These are phyloP conservation scores for Russula earlei DNA, from an alignment of 768 basidiomycete species.

Conservation along the genomic window DNA sequence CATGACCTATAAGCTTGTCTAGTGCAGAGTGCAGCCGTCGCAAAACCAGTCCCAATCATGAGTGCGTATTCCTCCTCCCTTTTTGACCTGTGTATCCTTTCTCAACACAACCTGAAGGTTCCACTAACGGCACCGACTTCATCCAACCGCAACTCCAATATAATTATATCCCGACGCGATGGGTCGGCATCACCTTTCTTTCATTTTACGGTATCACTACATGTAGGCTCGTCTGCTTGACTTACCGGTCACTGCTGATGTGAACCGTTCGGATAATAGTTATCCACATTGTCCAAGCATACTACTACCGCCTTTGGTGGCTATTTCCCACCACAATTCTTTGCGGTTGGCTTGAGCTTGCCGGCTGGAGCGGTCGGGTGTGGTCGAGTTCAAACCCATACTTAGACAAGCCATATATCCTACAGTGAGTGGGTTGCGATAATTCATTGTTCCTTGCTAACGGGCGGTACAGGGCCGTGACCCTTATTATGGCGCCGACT, in stretches of 20 bases:
- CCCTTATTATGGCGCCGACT: conserved; percentile 15
- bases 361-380: conserved; percentile 13
- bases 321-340: conserved; percentile 16
- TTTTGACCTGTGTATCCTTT: background rate
- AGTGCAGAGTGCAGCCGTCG: background rate
- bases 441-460: background rate
- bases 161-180: conserved; percentile 31
- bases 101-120: background rate
- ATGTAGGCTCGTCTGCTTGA: conserved; percentile 17
- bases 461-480: background rate
- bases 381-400: conserved; percentile 15
- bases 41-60: background rate
- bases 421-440: conserved; percentile 11
- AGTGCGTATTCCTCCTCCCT: conserved; percentile 1
- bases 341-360: conserved; percentile 6
- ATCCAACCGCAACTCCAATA: conserved; percentile 15
- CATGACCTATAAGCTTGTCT: background rate
- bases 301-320: conserved; percentile 27
- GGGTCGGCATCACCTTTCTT: conserved; percentile 31
- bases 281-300: conserved; percentile 13
- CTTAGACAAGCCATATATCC: conserved; percentile 1
- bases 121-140: conserved; percentile 1
- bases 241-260: background rate
- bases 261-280: background rate
- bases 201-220: conserved; percentile 28